phyloP scores from a whole-genome alignment of 2,329 filamentous ascomycete species.

The Lasiodiplodia gonubiensis region DNA sequence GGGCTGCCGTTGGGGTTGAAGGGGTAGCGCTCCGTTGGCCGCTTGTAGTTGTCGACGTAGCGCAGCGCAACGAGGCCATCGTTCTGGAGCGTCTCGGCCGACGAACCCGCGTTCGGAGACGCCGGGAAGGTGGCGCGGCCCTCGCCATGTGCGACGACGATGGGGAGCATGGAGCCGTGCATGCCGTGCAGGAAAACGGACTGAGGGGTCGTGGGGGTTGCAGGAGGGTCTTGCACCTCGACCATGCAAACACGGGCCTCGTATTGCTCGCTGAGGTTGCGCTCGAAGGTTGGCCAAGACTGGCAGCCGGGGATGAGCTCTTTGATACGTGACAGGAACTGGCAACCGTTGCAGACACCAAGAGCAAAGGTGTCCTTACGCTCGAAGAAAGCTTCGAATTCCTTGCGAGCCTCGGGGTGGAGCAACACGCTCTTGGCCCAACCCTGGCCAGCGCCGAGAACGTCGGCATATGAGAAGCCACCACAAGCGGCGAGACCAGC shows the following conservation, averaged over 20 bases:
- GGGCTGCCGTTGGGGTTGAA: slow-evolving; percentile 89
- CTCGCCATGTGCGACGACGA: slow-evolving; percentile 89
- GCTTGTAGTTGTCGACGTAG: slow-evolving; percentile 82
- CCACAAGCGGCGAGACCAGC: slow-evolving; percentile 92
- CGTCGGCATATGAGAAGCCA: slow-evolving; percentile 93
- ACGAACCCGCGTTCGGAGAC: slow-evolving; percentile 42
- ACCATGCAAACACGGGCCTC: slow-evolving; percentile 89
- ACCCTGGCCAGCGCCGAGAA: slow-evolving; percentile 91
- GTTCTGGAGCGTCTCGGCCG: slow-evolving; percentile 61
- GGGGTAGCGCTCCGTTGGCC: slow-evolving; percentile 81
- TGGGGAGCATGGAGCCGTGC: slow-evolving; percentile 79
- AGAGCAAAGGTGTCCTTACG: slow-evolving; percentile 89
- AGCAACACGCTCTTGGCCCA: slow-evolving; percentile 95
- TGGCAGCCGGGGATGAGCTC: slow-evolving; percentile 83
- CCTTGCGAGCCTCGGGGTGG: slow-evolving; percentile 74
- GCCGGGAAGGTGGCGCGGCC: slow-evolving; percentile 69
- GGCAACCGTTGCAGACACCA: slow-evolving; percentile 96
- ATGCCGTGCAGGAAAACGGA: slow-evolving; percentile 93
- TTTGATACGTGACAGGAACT: slow-evolving; percentile 86
- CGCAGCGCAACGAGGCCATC: slow-evolving; percentile 76
- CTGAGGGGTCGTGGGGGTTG: slow-evolving; percentile 44
- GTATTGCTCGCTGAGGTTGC: slow-evolving; percentile 86
- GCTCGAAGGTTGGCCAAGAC: slow-evolving; percentile 84
- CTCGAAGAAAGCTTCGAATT: slow-evolving; percentile 85
- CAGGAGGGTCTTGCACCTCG: slow-evolving; percentile 66